These are phyloP conservation scores for Pseudogymnoascus sp. DNA, from an alignment of 2,329 filamentous ascomycete genomes.

Conservation along the genomic window DNA sequence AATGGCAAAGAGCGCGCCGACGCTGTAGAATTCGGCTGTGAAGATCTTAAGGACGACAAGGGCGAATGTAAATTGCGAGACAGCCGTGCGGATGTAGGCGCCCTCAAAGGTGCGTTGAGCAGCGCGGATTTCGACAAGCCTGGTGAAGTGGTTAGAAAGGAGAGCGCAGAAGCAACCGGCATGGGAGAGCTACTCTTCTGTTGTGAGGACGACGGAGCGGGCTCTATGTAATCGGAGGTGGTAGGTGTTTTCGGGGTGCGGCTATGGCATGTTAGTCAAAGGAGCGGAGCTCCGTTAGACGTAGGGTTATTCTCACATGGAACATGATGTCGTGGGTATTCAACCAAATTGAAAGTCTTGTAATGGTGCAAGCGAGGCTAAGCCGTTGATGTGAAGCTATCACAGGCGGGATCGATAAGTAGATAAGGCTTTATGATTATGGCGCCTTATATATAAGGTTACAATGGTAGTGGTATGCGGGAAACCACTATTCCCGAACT, in stretches of 20 bases:
- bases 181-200: conserved; percentile 45
- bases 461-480: neutral
- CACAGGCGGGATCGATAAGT: neutral
- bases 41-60: conserved; percentile 95
- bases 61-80: conserved; percentile 91
- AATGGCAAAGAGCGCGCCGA: conserved; percentile 89
- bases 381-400: conserved; percentile 2
- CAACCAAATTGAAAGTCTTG: neutral
- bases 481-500: neutral
- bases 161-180: neutral
- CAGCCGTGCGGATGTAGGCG: conserved; percentile 87
- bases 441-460: neutral
- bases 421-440: neutral
- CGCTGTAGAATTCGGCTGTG: conserved; percentile 90
- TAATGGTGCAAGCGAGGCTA: neutral
- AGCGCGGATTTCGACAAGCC: conserved; percentile 84
- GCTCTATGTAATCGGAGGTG: conserved; percentile 76
- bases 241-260: conserved; percentile 63
- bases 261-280: conserved; percentile 33
- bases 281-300: neutral
- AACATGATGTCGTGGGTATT: conserved; percentile 1
- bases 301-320: neutral
- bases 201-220: conserved; percentile 70
- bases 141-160: conserved; percentile 14
- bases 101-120: conserved; percentile 96